phyloP scores from a whole-genome alignment of 1,284 basidiomycete genomes.

The Meripilus lineatus region DNA sequence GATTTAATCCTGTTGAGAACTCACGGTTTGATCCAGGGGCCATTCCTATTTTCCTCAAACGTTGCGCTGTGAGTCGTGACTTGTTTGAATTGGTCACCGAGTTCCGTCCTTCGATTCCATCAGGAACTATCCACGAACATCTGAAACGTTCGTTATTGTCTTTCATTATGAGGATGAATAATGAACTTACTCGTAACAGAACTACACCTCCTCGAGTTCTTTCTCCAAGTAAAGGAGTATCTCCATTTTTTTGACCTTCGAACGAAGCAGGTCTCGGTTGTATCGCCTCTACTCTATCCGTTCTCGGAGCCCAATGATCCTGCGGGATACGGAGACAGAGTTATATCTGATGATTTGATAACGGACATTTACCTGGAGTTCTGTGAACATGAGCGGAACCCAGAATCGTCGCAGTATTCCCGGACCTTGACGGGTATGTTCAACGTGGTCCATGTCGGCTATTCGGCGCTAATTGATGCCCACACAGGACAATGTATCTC shows the following conservation, averaged over 20 bases:
- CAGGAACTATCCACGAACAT: constrained; percentile 12
- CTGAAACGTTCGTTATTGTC: constrained; percentile 10
- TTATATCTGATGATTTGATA: constrained; percentile 12
- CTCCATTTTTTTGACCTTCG: constrained; percentile 1
- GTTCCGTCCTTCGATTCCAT: constrained; percentile 12
- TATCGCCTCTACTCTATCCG: not conserved
- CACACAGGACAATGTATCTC: not conserved
- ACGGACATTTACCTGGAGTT: constrained; percentile 14
- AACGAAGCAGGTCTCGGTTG: not conserved
- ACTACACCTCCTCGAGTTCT: constrained; percentile 13
- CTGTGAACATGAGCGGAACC: constrained; percentile 4
- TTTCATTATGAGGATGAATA: not conserved
- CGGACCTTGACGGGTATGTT: constrained; percentile 11
- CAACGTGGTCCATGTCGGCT: too few relatives aligned
- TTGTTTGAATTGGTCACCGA: constrained; percentile 16
- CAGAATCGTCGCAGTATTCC: constrained; percentile 12
- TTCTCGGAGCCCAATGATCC: constrained; percentile 6
- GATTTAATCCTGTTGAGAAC: not conserved
- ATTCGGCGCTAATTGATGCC: too few relatives aligned
- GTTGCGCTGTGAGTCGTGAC: constrained; percentile 14
- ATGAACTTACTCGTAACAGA: constrained; percentile 5
- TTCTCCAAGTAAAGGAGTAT: constrained; percentile 4
- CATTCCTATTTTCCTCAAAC: constrained; percentile 16
- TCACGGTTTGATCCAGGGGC: constrained; percentile 5
- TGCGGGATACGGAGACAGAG: constrained; percentile 8